A percentile compares a stretch with the other conserved stretches of the same genome.
Evolutionary conservation across 495 filamentous ascomycete species (phyloP).

Genomic region (Aspergillus leporis): DNA sequence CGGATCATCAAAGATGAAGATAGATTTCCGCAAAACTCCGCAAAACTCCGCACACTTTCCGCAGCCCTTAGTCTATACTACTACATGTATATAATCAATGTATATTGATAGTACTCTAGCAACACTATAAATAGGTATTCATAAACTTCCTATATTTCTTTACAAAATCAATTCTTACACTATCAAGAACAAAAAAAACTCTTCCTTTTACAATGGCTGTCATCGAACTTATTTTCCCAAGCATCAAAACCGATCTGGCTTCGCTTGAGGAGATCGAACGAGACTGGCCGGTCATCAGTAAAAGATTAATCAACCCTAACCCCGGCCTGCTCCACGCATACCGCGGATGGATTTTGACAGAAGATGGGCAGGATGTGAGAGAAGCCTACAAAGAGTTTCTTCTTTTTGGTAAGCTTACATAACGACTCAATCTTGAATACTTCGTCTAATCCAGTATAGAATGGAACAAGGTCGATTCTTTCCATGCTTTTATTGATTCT

Average conservation of each 20-base stretch:
- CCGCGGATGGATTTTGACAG: not conserved
- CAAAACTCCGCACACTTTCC: not conserved
- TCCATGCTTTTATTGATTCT: not conserved
- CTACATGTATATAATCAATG: no score
- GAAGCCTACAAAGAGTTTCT: not conserved
- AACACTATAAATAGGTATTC: not conserved
- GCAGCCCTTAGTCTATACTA: not conserved
- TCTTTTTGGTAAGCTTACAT: not conserved
- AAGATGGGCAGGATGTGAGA: not conserved
- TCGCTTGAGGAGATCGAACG: slow-evolving; percentile 1
- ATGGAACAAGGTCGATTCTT: not conserved
- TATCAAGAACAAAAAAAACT: not conserved
- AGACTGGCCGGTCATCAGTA: not conserved
- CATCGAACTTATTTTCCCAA: slow-evolving; percentile 5
- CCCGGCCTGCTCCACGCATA: not conserved
- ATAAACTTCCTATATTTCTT: no score
- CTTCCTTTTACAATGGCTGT: not conserved
- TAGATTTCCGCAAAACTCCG: slow-evolving; percentile 4
- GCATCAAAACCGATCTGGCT: not conserved
- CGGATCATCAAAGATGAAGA: not conserved
- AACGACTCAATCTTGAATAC: no score
- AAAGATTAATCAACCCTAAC: not conserved
- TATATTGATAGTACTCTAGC: no score
- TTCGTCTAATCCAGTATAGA: not conserved
- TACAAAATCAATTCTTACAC: not conserved